phyloP scores from a whole-genome alignment of 768 basidiomycete genomes.

The Agaricus subrufescens region DNA sequence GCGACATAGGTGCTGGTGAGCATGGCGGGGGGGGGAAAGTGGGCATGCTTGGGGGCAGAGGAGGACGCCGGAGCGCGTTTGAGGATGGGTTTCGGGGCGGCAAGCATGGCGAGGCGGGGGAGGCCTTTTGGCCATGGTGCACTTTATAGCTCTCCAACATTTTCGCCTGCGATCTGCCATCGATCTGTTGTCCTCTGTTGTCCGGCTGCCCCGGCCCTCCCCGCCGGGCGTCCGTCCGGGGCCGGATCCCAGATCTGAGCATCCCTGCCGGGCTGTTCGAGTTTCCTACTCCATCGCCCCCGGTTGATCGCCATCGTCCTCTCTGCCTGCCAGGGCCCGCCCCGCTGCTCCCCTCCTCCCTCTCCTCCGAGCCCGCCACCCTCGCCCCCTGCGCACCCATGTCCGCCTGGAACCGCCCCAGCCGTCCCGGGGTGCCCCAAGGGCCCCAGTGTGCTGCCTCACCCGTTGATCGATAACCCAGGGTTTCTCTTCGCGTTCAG shows the following conservation, averaged over 20 bases:
- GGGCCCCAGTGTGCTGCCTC: no score
- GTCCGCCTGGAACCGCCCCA: not conserved
- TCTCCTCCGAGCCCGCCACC: not conserved
- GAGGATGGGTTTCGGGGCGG: slow-evolving; percentile 51
- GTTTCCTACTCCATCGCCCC: no score
- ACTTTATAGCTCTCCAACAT: no score
- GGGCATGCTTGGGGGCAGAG: slow-evolving; percentile 25
- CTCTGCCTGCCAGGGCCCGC: not conserved
- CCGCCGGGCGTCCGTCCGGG: not conserved
- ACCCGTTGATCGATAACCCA: no score
- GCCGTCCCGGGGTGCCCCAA: not conserved
- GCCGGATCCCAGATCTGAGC: no score
- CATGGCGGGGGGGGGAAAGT: slow-evolving; percentile 50
- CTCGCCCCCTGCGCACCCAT: not conserved
- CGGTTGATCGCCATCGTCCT: not conserved
- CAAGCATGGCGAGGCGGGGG: slow-evolving; percentile 18
- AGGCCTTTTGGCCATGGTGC: not conserved
- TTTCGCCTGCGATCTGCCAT: no score
- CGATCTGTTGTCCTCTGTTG: no score
- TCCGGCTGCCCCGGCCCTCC: not conserved
- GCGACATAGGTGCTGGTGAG: slow-evolving; percentile 46
- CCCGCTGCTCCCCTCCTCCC: not conserved
- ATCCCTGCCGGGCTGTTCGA: no score
- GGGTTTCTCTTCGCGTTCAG: not conserved
- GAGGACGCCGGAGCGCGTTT: slow-evolving; percentile 35